Evolutionary conservation across 495 filamentous ascomycete genomes (phyloP), one percentile per base, ranked within the genome.

Genomic region (Lasiosphaeris hirsuta): DNA sequence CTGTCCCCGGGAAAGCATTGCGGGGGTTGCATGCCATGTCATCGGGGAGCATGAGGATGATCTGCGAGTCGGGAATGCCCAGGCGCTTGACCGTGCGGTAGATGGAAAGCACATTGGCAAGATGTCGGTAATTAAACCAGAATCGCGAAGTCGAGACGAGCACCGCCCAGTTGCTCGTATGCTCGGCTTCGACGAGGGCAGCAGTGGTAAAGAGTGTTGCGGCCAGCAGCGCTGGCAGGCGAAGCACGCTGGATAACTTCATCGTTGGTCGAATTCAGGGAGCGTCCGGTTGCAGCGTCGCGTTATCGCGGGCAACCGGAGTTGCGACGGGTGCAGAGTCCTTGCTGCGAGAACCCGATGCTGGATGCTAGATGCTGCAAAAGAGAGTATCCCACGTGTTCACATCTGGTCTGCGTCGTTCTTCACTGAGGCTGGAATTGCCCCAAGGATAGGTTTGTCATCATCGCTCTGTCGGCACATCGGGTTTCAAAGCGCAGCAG

Each of bases 101-200:
- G 50, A 98, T 84, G 49, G 94, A 97, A 49, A 98, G 86, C 49
- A 96, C 92, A 78, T 98, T 98, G 67, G 95, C 93, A 38, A 98
- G 85, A 68, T 98, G 94, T 41, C 94, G 89, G 76, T 98, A 98
- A 76, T 98, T 98, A 84, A 98, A 98, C 94, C 94, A 98, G 79
- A 98, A 98, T 55, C 94, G 88, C 7, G 95, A 97, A n/a, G 94
- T 98, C 44, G 88, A 92, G 37, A 98, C 94, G 7, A 98, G 85
- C 45, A 98, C 94, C 3, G 94, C 94, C 95, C 95, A 98, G 70
- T 98, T 98, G 60, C 89, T 96, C 0, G 95, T 97, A 73, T 98
- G 94, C 58, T 94, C 89, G 57, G 87, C 85, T 33, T 74, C 64
- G 37, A 78, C 77, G 34, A 67, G 63, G 10, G 63, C 58, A 34